Percentiles rank a stretch among this genome's conserved stretches.
phyloP scores from a whole-genome alignment of 225 moss, liverwort and hornwort species.

The Pleurozium schreberi region DNA sequence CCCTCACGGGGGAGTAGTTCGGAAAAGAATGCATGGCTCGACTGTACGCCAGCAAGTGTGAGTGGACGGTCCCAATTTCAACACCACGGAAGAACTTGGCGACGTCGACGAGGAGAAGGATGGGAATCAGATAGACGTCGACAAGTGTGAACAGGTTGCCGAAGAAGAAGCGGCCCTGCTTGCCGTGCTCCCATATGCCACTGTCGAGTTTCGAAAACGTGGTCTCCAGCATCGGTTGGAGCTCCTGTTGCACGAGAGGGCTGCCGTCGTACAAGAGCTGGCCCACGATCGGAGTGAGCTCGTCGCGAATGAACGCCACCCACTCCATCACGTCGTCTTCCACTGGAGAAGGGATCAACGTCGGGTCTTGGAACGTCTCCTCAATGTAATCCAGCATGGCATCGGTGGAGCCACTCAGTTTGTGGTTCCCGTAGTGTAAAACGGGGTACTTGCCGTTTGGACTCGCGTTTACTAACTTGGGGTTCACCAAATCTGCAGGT shows the following conservation, averaged over 20 bases:
- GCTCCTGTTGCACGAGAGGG: constrained; percentile 73
- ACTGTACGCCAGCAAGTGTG: constrained; percentile 51
- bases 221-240: constrained; percentile 58
- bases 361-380: constrained; percentile 48
- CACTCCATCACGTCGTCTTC: constrained; percentile 60
- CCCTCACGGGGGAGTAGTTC: constrained; percentile 55
- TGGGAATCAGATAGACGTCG: constrained; percentile 80
- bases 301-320: constrained; percentile 64
- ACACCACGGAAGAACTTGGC: constrained; percentile 68
- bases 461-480: constrained; percentile 23
- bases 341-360: constrained; percentile 51
- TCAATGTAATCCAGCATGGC: constrained; percentile 81
- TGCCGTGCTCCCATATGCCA: constrained; percentile 53
- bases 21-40: constrained; percentile 74
- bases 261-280: constrained; percentile 84
- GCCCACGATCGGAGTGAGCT: constrained; percentile 64
- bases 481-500: constrained; percentile 30
- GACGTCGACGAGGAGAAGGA: constrained; percentile 64
- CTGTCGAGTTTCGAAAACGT: constrained; percentile 46
- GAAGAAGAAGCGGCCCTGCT: constrained; percentile 77
- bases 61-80: constrained; percentile 48
- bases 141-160: constrained; percentile 74
- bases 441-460: constrained; percentile 45
- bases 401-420: constrained; percentile 65
- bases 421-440: constrained; percentile 53